Evolutionary conservation across 306 rosid species (phyloP).

Genomic region (Notholithocarpus densiflorus): DNA sequence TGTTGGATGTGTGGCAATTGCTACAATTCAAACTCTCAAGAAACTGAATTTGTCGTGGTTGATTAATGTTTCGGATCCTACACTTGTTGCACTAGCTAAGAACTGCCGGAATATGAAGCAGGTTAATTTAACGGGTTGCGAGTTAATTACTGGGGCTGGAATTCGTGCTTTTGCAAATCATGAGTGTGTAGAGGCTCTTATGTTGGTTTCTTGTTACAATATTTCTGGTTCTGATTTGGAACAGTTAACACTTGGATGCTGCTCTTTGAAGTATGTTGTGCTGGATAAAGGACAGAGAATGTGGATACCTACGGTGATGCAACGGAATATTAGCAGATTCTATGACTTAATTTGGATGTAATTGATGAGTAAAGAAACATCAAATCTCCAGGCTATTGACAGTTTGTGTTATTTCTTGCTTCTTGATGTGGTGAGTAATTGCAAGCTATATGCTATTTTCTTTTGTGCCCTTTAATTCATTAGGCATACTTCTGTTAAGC

Average conservation of each 20-base stretch:
- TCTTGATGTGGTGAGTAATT: not conserved
- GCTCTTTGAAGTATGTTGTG: slow-evolving; percentile 11
- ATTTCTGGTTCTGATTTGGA: slow-evolving; percentile 4
- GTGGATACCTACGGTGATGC: slow-evolving; percentile 11
- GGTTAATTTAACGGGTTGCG: slow-evolving; percentile 22
- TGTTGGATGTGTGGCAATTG: slow-evolving; percentile 15
- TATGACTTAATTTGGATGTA: slow-evolving; percentile 23
- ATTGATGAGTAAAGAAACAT: not conserved
- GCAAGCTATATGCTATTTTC: not conserved
- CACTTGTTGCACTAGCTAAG: slow-evolving; percentile 25
- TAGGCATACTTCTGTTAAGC: not conserved
- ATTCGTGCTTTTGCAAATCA: slow-evolving; percentile 25
- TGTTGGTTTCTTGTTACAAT: slow-evolving; percentile 11
- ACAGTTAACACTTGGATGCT: not conserved
- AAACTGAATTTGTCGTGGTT: slow-evolving; percentile 26
- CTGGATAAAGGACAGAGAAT: slow-evolving; percentile 19
- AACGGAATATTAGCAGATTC: slow-evolving; percentile 6
- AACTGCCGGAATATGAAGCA: slow-evolving; percentile 1
- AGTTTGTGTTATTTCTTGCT: not conserved
- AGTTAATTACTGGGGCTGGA: slow-evolving; percentile 19
- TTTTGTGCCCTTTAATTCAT: not conserved
- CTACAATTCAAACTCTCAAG: slow-evolving; percentile 8
- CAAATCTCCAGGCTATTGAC: not conserved
- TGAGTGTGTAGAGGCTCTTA: slow-evolving; percentile 10
- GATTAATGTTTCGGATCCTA: slow-evolving; percentile 22